These are phyloP conservation scores for Linnemannia exigua DNA, from an alignment of 192 early-diverging fungal genomes.

Conservation along the genomic window DNA sequence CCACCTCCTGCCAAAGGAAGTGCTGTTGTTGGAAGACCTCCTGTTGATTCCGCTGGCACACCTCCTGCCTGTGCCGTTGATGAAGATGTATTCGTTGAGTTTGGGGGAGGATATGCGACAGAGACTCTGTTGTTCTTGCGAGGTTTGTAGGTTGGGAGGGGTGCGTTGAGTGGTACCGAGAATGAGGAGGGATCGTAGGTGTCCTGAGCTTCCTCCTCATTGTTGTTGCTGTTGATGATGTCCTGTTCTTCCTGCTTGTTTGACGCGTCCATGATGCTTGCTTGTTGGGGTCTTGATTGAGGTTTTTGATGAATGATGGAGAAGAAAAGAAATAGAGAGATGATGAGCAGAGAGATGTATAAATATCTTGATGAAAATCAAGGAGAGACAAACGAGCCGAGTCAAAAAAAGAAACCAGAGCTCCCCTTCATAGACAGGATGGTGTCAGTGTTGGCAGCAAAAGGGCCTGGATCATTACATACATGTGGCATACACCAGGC, in stretches of 20 bases:
- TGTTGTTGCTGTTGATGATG: background rate
- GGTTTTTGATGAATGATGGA: background rate
- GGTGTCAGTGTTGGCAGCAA: no score
- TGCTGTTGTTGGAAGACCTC: background rate
- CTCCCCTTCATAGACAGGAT: no score
- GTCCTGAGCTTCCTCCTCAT: constrained; percentile 12
- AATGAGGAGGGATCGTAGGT: constrained; percentile 28
- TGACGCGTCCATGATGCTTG: constrained; percentile 1
- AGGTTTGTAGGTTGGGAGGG: constrained; percentile 40
- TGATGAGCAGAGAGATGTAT: background rate
- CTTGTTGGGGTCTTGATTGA: background rate
- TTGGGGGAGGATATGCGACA: constrained; percentile 30
- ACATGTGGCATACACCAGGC: no score
- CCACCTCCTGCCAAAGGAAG: constrained; percentile 14
- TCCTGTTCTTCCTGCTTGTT: constrained; percentile 9
- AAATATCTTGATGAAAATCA: background rate
- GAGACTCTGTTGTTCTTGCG: constrained; percentile 47
- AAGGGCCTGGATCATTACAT: no score
- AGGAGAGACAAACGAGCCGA: background rate
- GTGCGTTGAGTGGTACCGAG: constrained; percentile 13
- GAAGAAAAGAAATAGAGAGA: background rate
- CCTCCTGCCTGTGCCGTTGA: no score
- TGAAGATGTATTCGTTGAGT: background rate
- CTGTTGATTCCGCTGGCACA: background rate
- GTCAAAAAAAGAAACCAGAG: no score